A percentile compares a stretch with the other conserved stretches of the same genome.
Evolutionary conservation across 1,139 yeast species (phyloP).

Genomic region (Pichia sp.): DNA sequence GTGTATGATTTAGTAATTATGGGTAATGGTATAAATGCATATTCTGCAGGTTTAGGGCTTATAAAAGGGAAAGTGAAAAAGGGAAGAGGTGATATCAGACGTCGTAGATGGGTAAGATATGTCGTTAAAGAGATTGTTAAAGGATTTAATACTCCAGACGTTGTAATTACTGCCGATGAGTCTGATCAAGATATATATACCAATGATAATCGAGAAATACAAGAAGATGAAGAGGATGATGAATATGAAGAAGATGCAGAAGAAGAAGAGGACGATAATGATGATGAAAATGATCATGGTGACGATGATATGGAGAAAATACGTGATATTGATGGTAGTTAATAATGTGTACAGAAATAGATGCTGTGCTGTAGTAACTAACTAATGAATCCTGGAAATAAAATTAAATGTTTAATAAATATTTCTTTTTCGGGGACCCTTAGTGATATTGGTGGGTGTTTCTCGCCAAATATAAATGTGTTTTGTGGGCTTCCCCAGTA

Average conservation of each 20-base stretch:
- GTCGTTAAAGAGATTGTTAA: constrained; percentile 24
- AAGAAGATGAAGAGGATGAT: neutral
- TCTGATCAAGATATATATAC: neutral
- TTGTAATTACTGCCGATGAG: neutral
- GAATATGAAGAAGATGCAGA: neutral
- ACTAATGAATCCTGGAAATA: neutral
- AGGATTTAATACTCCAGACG: constrained; percentile 1
- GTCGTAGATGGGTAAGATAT: constrained; percentile 30
- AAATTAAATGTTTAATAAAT: neutral
- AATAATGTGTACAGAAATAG: no score
- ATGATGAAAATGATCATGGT: constrained; percentile 6
- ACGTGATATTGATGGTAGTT: neutral
- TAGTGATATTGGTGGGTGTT: no score
- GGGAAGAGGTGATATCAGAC: constrained; percentile 26
- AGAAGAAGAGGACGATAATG: constrained; percentile 8
- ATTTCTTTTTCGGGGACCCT: no score
- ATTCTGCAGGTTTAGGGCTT: constrained; percentile 16
- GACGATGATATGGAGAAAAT: neutral
- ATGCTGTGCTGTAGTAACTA: no score
- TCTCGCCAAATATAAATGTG: no score
- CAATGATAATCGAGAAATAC: neutral
- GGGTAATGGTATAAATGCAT: constrained; percentile 15
- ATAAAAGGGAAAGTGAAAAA: constrained; percentile 16
- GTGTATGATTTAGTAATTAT: constrained; percentile 49
- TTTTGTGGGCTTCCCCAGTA: no score